These are phyloP conservation scores for Colletotrichum tabaci DNA, from an alignment of 2,329 filamentous ascomycete genomes.

Conservation along the genomic window DNA sequence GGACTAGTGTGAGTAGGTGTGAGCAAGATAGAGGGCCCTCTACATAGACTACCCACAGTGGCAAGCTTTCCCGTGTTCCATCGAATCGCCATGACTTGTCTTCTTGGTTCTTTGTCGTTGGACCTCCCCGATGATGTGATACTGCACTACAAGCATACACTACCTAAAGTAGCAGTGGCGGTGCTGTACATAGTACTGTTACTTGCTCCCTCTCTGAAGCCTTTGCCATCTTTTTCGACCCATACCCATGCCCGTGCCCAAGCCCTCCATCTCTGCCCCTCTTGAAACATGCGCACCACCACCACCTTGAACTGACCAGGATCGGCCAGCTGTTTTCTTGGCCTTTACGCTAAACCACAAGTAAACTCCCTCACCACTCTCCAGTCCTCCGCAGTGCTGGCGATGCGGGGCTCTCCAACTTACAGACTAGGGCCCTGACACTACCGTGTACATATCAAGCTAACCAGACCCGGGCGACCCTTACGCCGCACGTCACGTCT, in stretches of 20 bases:
- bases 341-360: neutral
- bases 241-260: slow-evolving; percentile 3
- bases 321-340: slow-evolving; percentile 3
- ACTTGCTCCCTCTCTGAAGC: neutral
- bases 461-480: neutral
- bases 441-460: slow-evolving; percentile 19
- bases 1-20: slow-evolving; percentile 34
- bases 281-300: slow-evolving; percentile 34
- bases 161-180: too few relatives aligned
- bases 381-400: slow-evolving; percentile 2
- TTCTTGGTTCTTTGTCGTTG: neutral
- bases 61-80: neutral
- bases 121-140: neutral
- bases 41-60: neutral
- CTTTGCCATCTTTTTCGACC: neutral
- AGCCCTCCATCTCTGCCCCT: slow-evolving; percentile 21
- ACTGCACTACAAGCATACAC: too few relatives aligned
- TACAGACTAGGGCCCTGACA: neutral
- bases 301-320: slow-evolving; percentile 1
- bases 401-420: slow-evolving; percentile 7
- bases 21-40: slow-evolving; percentile 31
- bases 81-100: neutral
- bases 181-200: neutral
- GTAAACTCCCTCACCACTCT: neutral
- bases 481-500: neutral